Conservation (phyloP, 1,284 basidiomycete genomes). For the Wallemia hederae region DNA sequence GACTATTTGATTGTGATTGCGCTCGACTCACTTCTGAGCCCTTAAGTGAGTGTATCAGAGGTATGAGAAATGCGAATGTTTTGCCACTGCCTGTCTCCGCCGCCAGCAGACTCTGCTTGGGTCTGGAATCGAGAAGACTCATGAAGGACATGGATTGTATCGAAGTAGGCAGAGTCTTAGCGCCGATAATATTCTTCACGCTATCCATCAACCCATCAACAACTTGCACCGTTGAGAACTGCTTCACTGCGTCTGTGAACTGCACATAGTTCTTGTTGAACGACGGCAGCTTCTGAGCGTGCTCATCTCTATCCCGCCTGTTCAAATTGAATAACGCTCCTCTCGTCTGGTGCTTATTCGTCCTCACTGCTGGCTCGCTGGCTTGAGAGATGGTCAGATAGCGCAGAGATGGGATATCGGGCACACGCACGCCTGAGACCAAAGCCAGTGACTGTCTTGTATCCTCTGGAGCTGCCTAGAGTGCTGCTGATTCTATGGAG, state of each 20-base stretch:
- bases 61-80: conserved; percentile 61
- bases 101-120: conserved; percentile 36
- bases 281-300: neutral
- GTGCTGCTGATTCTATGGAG: neutral
- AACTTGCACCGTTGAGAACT: neutral
- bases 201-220: neutral
- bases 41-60: conserved; percentile 47
- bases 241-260: neutral
- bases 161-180: neutral
- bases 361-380: neutral
- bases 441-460: neutral
- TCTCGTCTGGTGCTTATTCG: neutral
- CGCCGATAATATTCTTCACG: neutral
- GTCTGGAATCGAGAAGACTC: neutral
- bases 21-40: conserved; percentile 12
- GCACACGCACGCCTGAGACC: neutral
- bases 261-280: neutral
- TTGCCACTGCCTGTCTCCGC: conserved; percentile 72
- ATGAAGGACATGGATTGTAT: neutral
- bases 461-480: neutral
- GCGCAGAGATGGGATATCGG: neutral
- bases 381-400: neutral
- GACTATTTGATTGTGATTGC: conserved; percentile 13
- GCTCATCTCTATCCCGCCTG: neutral
- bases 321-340: neutral